Evolutionary conservation across 2,329 filamentous ascomycete species (phyloP), one percentile per base, ranked within the genome.

Genomic region (Neoascochyta sp.): DNA sequence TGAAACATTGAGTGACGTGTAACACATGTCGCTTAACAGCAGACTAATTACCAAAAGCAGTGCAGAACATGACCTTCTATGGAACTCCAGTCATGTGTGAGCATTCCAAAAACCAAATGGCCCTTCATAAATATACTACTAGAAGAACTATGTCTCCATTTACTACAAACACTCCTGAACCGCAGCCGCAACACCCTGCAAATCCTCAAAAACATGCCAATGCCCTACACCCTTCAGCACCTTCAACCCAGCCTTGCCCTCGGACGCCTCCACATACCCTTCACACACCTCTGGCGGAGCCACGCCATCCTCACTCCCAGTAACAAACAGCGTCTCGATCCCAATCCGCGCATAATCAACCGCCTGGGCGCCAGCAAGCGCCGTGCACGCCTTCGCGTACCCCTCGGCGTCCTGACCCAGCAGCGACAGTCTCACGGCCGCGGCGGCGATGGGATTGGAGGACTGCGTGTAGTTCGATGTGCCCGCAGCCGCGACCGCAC

Each of bases 301-400:
- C 6, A 71, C 59, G 21, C 64, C 63, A 33, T 75, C 70, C 10
- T 73, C 63, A 1, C 61, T 52, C 0, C 72, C 71, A 0, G 67
- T 68, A 2, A 75, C 36, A 22, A 76, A 41, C 4, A 71, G 28
- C 10, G 39, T 39, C 22, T 43, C 26, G 3, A 43, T 29, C 11
- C 35, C 12, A 2, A 47, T 14, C 5, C 48, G 36, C 12, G 52
- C 40, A 3, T 70, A 41, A 13, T 63, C 48, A 13, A 71, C 32
- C 12, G 50, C 41, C 2, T 48, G 50, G 1, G 65, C 64, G 4
- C 54, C 54, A 3, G 68, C 73, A 16, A 76, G 56, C 3, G 73
- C 73, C 16, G 58, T 57, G 22, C 70, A 73, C 0, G 64, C 73
- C 38, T 77, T 78, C 1, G 74, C 74, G 47, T 76, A 78, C 1